A percentile compares a stretch with the other conserved stretches of the same genome.
Evolutionary conservation across 768 basidiomycete genomes (phyloP).

Genomic region (Lanmaoa pseudosensibilis): DNA sequence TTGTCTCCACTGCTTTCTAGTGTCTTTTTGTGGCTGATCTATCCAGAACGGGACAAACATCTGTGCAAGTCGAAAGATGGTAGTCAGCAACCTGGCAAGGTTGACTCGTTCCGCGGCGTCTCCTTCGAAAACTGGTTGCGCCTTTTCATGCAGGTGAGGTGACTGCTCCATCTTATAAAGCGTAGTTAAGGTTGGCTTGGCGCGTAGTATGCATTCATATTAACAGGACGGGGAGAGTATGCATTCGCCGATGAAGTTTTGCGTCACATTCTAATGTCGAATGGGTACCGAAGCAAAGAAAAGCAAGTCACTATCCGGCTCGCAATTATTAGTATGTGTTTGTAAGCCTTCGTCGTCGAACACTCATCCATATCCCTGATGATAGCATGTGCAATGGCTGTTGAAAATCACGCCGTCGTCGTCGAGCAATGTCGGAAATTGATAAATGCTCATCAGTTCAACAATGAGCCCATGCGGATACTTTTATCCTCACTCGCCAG

Average conservation of each 20-base stretch:
- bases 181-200: slow-evolving; percentile 6
- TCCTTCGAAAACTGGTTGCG: slow-evolving; percentile 82
- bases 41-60: slow-evolving; percentile 33
- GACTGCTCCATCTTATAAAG: background rate
- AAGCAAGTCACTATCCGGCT: slow-evolving; percentile 72
- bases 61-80: slow-evolving; percentile 49
- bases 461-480: slow-evolving; percentile 81
- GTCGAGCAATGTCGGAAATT: slow-evolving; percentile 78
- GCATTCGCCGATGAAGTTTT: slow-evolving; percentile 73
- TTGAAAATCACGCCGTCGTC: slow-evolving; percentile 53
- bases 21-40: background rate
- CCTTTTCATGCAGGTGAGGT: slow-evolving; percentile 75
- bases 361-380: background rate
- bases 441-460: slow-evolving; percentile 74
- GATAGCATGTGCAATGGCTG: slow-evolving; percentile 71
- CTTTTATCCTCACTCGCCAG: slow-evolving; percentile 73
- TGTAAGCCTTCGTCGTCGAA: background rate
- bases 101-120: slow-evolving; percentile 77
- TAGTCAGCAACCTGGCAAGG: slow-evolving; percentile 40
- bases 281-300: slow-evolving; percentile 61
- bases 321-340: slow-evolving; percentile 65
- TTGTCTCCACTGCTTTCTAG: background rate
- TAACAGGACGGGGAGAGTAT: slow-evolving; percentile 61
- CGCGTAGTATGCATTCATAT: slow-evolving; percentile 69
- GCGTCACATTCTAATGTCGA: slow-evolving; percentile 70